These are phyloP conservation scores for Carallia pectinifolia DNA, from an alignment of 345 rosid genomes.

Conservation along the genomic window DNA sequence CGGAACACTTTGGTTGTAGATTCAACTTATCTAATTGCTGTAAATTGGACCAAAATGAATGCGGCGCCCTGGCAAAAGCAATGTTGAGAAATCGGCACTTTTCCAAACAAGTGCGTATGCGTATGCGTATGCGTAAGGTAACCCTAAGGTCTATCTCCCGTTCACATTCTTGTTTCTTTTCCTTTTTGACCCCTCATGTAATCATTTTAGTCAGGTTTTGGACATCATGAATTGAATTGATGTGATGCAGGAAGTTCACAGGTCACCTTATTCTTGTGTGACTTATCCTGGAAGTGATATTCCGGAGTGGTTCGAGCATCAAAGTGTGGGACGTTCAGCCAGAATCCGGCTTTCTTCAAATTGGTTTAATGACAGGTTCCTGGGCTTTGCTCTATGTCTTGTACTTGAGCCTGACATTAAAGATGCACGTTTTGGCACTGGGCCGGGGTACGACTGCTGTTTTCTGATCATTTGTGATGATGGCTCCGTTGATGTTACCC, in stretches of 20 bases:
- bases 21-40: slow-evolving; percentile 2
- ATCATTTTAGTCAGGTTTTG: background rate
- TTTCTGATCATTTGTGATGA: background rate
- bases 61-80: background rate
- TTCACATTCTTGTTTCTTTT: background rate
- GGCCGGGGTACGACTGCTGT: background rate
- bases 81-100: slow-evolving; percentile 7
- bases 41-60: slow-evolving; percentile 10
- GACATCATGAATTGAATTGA: no score
- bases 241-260: slow-evolving; percentile 1
- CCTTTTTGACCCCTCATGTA: background rate
- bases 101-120: background rate
- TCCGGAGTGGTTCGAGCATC: slow-evolving; percentile 10
- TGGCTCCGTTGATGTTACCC: background rate
- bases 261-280: background rate
- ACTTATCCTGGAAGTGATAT: slow-evolving; percentile 3
- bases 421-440: no score
- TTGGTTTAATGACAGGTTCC: slow-evolving; percentile 5
- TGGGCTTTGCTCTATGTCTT: background rate
- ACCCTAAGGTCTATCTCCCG: slow-evolving; percentile 1
- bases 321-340: background rate
- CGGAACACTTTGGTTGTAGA: background rate
- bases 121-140: no score
- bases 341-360: slow-evolving; percentile 1
- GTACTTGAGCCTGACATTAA: background rate